These are phyloP conservation scores for Hypoxylon fuscum DNA, from an alignment of 495 filamentous ascomycete species.

Conservation along the genomic window DNA sequence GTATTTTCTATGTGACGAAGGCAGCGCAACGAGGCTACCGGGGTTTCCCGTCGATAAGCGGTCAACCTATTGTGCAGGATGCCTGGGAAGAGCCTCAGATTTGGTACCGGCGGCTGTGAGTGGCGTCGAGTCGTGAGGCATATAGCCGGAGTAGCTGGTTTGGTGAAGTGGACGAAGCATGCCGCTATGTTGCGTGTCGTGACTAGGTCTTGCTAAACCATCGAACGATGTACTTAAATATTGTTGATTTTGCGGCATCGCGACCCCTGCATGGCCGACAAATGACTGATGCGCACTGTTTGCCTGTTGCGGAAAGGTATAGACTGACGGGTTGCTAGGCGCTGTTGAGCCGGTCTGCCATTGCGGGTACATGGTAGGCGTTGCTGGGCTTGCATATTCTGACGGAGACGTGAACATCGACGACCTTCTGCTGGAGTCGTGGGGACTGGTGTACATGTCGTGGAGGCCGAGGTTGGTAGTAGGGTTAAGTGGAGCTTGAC, in stretches of 20 bases:
- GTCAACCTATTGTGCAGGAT: slow-evolving; percentile 20
- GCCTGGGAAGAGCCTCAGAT: slow-evolving; percentile 20
- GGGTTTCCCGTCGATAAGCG: background rate
- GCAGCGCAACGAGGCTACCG: slow-evolving; percentile 1
- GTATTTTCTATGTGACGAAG: background rate
- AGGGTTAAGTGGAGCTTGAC: slow-evolving; percentile 36
- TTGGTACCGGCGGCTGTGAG: slow-evolving; percentile 23
- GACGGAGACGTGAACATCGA: slow-evolving; percentile 46
- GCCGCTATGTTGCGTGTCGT: slow-evolving; percentile 35
- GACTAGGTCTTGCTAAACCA: slow-evolving; percentile 38
- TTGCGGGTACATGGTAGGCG: slow-evolving; percentile 43
- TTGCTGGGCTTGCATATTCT: slow-evolving; percentile 47
- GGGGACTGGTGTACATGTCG: slow-evolving; percentile 49
- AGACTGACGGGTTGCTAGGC: slow-evolving; percentile 41
- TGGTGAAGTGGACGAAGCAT: slow-evolving; percentile 33
- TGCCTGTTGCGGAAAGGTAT: slow-evolving; percentile 43
- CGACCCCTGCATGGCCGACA: slow-evolving; percentile 39
- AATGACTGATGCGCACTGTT: slow-evolving; percentile 33
- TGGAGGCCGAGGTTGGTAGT: slow-evolving; percentile 42
- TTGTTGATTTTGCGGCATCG: slow-evolving; percentile 33
- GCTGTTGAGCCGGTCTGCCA: slow-evolving; percentile 42
- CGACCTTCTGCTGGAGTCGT: slow-evolving; percentile 47
- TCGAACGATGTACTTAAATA: slow-evolving; percentile 43
- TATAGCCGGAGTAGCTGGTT: slow-evolving; percentile 21
- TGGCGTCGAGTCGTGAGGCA: slow-evolving; percentile 26